Percentiles rank a stretch among this genome's conserved stretches.
phyloP scores from a whole-genome alignment of 768 basidiomycete genomes.

The Trametes elegans region DNA sequence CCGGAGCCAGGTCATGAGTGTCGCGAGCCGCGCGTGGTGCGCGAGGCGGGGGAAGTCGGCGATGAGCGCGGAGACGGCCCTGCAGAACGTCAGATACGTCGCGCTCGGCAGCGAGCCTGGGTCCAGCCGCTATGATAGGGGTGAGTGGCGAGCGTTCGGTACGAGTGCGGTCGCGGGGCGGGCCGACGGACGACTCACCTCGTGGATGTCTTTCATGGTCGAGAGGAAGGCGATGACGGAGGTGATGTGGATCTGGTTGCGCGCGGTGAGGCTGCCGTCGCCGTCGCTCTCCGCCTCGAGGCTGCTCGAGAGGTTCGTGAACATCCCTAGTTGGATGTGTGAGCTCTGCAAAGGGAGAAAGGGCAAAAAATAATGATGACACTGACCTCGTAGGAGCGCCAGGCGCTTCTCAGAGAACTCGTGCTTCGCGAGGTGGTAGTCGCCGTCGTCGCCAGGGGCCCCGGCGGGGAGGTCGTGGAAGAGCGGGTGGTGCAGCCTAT shows the following conservation, averaged over 20 bases:
- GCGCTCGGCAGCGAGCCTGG: neutral
- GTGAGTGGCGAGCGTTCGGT: no score
- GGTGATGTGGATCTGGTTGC: conserved; percentile 40
- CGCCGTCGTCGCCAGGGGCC: conserved; percentile 2
- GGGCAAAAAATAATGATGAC: neutral
- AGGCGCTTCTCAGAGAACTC: conserved; percentile 35
- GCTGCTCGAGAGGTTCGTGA: conserved; percentile 41
- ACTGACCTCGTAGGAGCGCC: conserved; percentile 40
- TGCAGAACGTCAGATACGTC: conserved; percentile 14
- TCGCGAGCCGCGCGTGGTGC: conserved; percentile 12
- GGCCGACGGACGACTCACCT: conserved; percentile 31
- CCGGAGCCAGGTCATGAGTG: conserved; percentile 7
- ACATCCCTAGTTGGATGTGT: no score
- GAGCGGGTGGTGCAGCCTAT: conserved; percentile 52
- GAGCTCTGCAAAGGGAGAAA: no score
- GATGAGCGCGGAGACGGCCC: conserved; percentile 4
- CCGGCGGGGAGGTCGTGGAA: conserved; percentile 36
- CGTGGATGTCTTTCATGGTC: conserved; percentile 47
- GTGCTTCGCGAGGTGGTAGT: conserved; percentile 24
- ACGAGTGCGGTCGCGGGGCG: no score
- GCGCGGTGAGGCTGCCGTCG: conserved; percentile 26
- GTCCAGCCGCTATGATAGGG: neutral
- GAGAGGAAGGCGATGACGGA: conserved; percentile 47
- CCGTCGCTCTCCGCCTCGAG: conserved; percentile 31
- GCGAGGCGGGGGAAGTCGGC: conserved; percentile 4